Base-by-base conservation (phyloP, 768 basidiomycete genomes). In the Boletus tomentosulus region DNA sequence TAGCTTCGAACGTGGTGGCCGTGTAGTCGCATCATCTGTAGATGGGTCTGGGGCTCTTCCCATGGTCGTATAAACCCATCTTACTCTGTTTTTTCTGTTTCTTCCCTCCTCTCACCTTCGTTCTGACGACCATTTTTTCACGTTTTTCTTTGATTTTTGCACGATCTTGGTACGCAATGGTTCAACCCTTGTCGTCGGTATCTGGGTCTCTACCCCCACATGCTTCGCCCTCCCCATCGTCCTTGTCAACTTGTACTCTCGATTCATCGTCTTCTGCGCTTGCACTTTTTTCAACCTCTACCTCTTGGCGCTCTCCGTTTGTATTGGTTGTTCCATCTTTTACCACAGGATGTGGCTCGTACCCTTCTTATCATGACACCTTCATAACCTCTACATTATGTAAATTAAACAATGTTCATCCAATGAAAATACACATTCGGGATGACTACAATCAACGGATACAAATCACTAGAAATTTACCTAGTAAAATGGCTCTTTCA, bases 161-260 rank as follows among this genome's bases (percentile, higher is more conserved):
- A 11, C 30, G 46, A 22, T 42, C 19, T 33, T 42, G 27, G 4
- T 46, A n/a, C 19, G 24, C 38, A 42, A 65, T 62, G 63, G 10
- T 22, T 43, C 49, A 27, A 54, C 46, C 28, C 12, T 28, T 31
- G 12, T 37, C 22, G 9, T 35, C 47, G 30, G 27, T 44, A 11
- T 47, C 50, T 35, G 45, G 39, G 1, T 47, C 55, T 34, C 38
- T 19, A 19, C 19, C 19, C 19, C 19, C 39, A 1, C 43, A 0
- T 35, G 9, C 30, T 35, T 46, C 54, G 7, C 38, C 22, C 9
- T 44, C 52, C 2, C 13, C 47, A 1, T 58, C 28, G 9, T 42
- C 53, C 41, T 46, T 47, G 9, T 50, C 53, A 30, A 35, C 54
- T 8, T 27, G 15, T n/a, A 44, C 57, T 13, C 35, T 53, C 43